Evolutionary conservation across 2,329 filamentous ascomycete species (phyloP).

Genomic region (Cordyceps pruinosa): DNA sequence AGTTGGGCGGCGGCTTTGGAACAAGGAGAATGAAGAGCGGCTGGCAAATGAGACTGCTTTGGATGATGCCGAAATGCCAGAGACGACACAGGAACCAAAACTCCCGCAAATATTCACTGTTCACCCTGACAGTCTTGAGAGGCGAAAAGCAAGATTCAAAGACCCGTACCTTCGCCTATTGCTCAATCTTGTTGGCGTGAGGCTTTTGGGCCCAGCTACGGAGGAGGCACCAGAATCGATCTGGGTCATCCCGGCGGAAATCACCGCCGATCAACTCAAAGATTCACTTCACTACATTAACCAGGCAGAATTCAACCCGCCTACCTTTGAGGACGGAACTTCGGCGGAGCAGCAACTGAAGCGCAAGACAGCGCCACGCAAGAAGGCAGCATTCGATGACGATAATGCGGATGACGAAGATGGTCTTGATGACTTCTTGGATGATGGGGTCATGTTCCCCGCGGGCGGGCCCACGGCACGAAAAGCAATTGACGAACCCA

Average conservation of each 20-base stretch:
- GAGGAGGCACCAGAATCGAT: slow-evolving; percentile 68
- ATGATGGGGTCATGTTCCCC: slow-evolving; percentile 59
- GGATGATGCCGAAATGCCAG: slow-evolving; percentile 26
- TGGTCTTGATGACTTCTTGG: slow-evolving; percentile 38
- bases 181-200: slow-evolving; percentile 67
- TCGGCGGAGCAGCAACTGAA: slow-evolving; percentile 73
- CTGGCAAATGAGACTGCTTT: slow-evolving; percentile 29
- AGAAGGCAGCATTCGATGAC: slow-evolving; percentile 60
- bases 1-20: slow-evolving; percentile 70
- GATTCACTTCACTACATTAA: slow-evolving; percentile 67
- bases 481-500: slow-evolving; percentile 47
- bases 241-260: slow-evolving; percentile 67
- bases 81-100: slow-evolving; percentile 22
- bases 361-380: slow-evolving; percentile 53
- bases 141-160: slow-evolving; percentile 73
- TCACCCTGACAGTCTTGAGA: slow-evolving; percentile 57
- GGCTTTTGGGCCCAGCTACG: slow-evolving; percentile 43
- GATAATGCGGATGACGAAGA: slow-evolving; percentile 67
- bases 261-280: slow-evolving; percentile 59
- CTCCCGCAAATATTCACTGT: slow-evolving; percentile 35
- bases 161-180: slow-evolving; percentile 82
- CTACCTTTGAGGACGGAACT: slow-evolving; percentile 67
- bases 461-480: slow-evolving; percentile 57
- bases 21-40: slow-evolving; percentile 59
- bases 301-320: slow-evolving; percentile 70